Evolutionary conservation across 371 early-diverging fungal species (phyloP).

Genomic region (Globomyces sp.): DNA sequence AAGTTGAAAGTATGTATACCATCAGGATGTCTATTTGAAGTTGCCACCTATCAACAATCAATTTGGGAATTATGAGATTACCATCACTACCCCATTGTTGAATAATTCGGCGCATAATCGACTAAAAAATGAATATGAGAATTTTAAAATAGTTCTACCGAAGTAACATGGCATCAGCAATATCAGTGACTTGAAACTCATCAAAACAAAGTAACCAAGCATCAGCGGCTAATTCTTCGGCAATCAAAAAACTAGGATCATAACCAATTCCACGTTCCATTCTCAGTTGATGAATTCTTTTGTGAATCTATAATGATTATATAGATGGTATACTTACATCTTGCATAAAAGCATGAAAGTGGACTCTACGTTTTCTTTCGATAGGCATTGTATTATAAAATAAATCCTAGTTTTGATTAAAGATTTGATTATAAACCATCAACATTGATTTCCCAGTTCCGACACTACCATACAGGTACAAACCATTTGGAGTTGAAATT

Average conservation of each 20-base stretch:
- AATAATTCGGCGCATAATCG: slow-evolving; percentile 80
- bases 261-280: slow-evolving; percentile 42
- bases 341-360: slow-evolving; percentile 95
- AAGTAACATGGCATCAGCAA: slow-evolving; percentile 92
- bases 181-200: slow-evolving; percentile 96
- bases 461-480: slow-evolving; percentile 84
- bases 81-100: slow-evolving; percentile 81
- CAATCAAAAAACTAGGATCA: slow-evolving; percentile 79
- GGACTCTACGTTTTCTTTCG: slow-evolving; percentile 78
- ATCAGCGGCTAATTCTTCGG: slow-evolving; percentile 73
- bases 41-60: slow-evolving; percentile 52
- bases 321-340: slow-evolving; percentile 49
- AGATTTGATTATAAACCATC: slow-evolving; percentile 54
- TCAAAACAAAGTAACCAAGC: slow-evolving; percentile 92
- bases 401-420: slow-evolving; percentile 54
- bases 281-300: slow-evolving; percentile 74
- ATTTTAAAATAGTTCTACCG: slow-evolving; percentile 37
- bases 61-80: no score
- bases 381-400: slow-evolving; percentile 75
- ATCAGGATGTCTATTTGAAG: slow-evolving; percentile 92
- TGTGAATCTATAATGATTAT: slow-evolving; percentile 46
- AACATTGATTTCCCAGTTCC: slow-evolving; percentile 90
- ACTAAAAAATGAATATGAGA: slow-evolving; percentile 27
- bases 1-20: slow-evolving; percentile 33
- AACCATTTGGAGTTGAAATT: slow-evolving; percentile 52